Conservation (phyloP, 2,329 filamentous ascomycete species). For the Lecanicillium sp. region DNA sequence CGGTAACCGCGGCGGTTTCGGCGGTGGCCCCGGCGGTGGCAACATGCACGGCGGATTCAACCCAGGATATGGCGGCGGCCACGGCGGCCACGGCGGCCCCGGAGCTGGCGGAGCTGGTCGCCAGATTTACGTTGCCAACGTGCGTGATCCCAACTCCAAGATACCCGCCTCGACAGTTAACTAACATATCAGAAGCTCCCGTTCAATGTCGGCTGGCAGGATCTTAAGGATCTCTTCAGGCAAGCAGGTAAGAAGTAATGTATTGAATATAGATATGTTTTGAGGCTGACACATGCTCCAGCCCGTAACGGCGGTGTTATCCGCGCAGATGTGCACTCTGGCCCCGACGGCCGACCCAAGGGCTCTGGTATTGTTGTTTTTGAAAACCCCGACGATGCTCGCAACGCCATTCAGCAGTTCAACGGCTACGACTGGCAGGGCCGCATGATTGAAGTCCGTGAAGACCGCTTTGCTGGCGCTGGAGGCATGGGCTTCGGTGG, state of each 20-base stretch:
- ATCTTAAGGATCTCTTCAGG: conserved; percentile 96
- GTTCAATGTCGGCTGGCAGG: conserved; percentile 97
- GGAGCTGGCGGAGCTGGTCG: conserved; percentile 60
- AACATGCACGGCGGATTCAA: conserved; percentile 46
- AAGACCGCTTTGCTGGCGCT: conserved; percentile 81
- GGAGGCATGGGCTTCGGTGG: conserved; percentile 50
- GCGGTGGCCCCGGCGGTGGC: conserved; percentile 35
- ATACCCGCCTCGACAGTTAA: conserved; percentile 4
- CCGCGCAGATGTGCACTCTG: conserved; percentile 89
- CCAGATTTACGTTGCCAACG: conserved; percentile 97
- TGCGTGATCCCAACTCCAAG: conserved; percentile 51
- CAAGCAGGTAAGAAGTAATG: conserved; percentile 75
- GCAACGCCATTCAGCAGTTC: conserved; percentile 94
- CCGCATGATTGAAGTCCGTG: conserved; percentile 84
- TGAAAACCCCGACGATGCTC: conserved; percentile 88
- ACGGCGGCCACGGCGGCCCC: conserved; percentile 36
- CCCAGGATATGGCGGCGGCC: conserved; percentile 47
- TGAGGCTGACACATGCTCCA: conserved; percentile 18
- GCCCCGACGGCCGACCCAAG: conserved; percentile 88
- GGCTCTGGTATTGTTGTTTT: conserved; percentile 97
- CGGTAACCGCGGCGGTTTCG: conserved; percentile 51
- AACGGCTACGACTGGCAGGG: conserved; percentile 99
- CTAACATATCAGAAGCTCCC: conserved; percentile 62
- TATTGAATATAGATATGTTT: not conserved
- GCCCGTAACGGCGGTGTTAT: conserved; percentile 70